Evolutionary conservation across 2,329 filamentous ascomycete genomes (phyloP).

Genomic region (Arthrobotrys pseudoclavata): DNA sequence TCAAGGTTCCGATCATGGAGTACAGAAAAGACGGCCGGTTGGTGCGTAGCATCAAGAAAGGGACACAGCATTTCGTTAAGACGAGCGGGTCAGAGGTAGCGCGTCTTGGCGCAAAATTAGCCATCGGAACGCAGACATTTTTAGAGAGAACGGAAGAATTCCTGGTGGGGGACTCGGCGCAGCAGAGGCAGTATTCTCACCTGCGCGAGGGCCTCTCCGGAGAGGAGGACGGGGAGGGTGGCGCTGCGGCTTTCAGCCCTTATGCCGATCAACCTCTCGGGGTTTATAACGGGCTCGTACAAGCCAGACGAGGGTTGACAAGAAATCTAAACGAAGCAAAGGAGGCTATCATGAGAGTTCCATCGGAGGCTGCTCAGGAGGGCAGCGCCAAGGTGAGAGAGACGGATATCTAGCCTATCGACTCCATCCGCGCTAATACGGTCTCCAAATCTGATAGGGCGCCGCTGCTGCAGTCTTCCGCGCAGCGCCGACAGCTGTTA

Average conservation of each 20-base stretch:
- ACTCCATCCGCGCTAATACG: constrained; percentile 13
- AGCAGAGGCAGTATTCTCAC: constrained; percentile 65
- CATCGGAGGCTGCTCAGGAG: constrained; percentile 89
- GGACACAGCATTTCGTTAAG: constrained; percentile 87
- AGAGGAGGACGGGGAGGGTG: constrained; percentile 76
- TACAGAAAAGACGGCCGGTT: constrained; percentile 95
- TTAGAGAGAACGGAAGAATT: constrained; percentile 86
- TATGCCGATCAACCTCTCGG: constrained; percentile 95
- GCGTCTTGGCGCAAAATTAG: constrained; percentile 91
- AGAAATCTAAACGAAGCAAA: constrained; percentile 87
- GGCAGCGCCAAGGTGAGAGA: constrained; percentile 72
- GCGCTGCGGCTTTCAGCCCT: constrained; percentile 77
- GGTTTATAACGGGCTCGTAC: constrained; percentile 85
- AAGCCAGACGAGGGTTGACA: constrained; percentile 84
- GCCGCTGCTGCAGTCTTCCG: constrained; percentile 82
- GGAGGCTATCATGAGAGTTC: constrained; percentile 94
- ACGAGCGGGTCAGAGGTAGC: constrained; percentile 96
- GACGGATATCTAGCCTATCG: neutral
- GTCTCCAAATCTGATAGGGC: constrained; percentile 69
- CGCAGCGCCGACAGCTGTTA: constrained; percentile 90
- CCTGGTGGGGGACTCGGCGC: constrained; percentile 66
- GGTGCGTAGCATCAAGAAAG: constrained; percentile 91
- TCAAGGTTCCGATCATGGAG: constrained; percentile 90
- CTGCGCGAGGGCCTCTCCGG: constrained; percentile 73
- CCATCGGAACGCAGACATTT: constrained; percentile 93